phyloP scores from a whole-genome alignment of 805 yeast species.

The Torulaspora franciscae region DNA sequence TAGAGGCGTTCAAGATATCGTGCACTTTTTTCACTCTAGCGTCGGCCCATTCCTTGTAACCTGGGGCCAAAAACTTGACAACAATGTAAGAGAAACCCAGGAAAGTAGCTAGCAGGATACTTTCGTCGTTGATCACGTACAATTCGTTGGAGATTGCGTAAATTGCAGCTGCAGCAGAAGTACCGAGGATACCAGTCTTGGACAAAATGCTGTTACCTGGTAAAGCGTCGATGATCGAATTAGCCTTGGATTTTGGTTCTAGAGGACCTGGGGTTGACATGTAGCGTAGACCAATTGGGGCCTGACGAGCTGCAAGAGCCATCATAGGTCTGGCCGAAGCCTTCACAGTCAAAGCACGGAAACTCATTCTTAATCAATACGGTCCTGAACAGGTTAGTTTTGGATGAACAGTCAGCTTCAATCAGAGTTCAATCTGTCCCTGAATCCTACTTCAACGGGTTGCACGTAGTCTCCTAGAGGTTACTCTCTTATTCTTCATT shows the following conservation, averaged over 20 bases:
- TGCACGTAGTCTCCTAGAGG: neutral
- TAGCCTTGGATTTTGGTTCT: slow-evolving; percentile 89
- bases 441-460: neutral
- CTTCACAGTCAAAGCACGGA: slow-evolving; percentile 30
- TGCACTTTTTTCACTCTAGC: slow-evolving; percentile 77
- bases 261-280: slow-evolving; percentile 46
- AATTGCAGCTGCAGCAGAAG: slow-evolving; percentile 88
- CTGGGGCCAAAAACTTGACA: slow-evolving; percentile 88
- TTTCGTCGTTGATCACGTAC: slow-evolving; percentile 90
- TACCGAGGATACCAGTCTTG: slow-evolving; percentile 93
- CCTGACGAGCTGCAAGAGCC: slow-evolving; percentile 24
- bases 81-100: slow-evolving; percentile 66
- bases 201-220: slow-evolving; percentile 87
- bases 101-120: slow-evolving; percentile 78
- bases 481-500: neutral
- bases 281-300: slow-evolving; percentile 51
- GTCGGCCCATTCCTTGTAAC: slow-evolving; percentile 91
- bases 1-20: slow-evolving; percentile 77
- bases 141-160: slow-evolving; percentile 93
- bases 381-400: neutral
- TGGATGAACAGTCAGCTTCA: neutral
- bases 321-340: slow-evolving; percentile 25
- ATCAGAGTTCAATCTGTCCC: neutral
- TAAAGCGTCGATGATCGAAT: slow-evolving; percentile 80
- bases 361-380: slow-evolving; percentile 22